phyloP scores from a whole-genome alignment of 2,329 filamentous ascomycete species.

The Leptographium wingfieldii region DNA sequence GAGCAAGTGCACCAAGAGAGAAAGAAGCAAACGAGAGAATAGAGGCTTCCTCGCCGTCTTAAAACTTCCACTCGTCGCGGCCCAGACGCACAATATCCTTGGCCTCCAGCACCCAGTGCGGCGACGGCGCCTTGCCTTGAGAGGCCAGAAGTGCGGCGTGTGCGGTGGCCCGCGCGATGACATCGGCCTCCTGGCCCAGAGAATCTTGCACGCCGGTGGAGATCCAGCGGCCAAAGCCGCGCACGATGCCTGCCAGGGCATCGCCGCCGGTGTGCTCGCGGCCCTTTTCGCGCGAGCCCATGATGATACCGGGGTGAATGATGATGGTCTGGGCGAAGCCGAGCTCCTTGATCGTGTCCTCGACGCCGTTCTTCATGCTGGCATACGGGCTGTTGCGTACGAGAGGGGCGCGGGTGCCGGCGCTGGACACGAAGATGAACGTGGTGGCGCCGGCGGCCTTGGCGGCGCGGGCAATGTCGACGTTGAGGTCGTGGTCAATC shows the following conservation, averaged over 20 bases:
- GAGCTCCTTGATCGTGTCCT: constrained; percentile 59
- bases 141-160: constrained; percentile 44
- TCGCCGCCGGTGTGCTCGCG: constrained; percentile 42
- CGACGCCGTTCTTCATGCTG: constrained; percentile 78
- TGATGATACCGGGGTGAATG: constrained; percentile 58
- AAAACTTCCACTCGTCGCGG: constrained; percentile 39
- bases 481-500: constrained; percentile 78
- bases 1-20: no score
- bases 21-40: background rate
- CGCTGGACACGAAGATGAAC: constrained; percentile 64
- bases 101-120: constrained; percentile 47
- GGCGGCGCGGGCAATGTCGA: constrained; percentile 64
- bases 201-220: constrained; percentile 45
- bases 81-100: constrained; percentile 55
- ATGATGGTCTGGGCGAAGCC: constrained; percentile 72
- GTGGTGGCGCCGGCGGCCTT: constrained; percentile 58
- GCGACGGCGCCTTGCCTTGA: constrained; percentile 45
- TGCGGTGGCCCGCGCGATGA: constrained; percentile 58
- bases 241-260: constrained; percentile 41
- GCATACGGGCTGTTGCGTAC: constrained; percentile 34
- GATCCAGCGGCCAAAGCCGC: constrained; percentile 37
- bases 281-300: constrained; percentile 53
- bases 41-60: background rate
- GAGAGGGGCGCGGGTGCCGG: constrained; percentile 30
- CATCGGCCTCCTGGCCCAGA: constrained; percentile 60